Evolutionary conservation across 805 yeast species (phyloP).

Genomic region (Candida chilensis): DNA sequence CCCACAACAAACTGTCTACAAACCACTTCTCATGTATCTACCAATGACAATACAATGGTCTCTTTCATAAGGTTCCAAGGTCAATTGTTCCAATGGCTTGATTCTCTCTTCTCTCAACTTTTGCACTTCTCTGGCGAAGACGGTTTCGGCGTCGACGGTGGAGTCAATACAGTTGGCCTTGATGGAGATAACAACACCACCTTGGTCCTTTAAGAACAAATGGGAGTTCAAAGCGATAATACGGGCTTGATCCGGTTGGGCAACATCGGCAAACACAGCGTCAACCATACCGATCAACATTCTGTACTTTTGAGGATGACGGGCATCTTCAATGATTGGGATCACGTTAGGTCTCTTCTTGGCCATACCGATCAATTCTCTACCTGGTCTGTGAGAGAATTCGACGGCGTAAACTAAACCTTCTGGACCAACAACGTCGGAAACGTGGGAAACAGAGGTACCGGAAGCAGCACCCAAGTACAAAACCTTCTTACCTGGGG

Average conservation of each 20-base stretch:
- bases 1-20: constrained; percentile 23
- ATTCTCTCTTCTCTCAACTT: constrained; percentile 98
- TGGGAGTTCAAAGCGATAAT: constrained; percentile 97
- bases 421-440: constrained; percentile 98
- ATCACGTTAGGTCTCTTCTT: constrained; percentile 99
- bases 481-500: constrained; percentile 95
- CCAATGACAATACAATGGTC: constrained; percentile 99
- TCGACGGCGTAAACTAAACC: constrained; percentile 98
- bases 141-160: constrained; percentile 98
- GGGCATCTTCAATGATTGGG: constrained; percentile 98
- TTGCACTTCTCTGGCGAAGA: constrained; percentile 98
- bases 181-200: constrained; percentile 97
- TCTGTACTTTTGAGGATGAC: constrained; percentile 99
- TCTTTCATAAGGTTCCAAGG: constrained; percentile 99
- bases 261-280: constrained; percentile 98
- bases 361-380: constrained; percentile 99
- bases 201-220: constrained; percentile 95
- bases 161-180: constrained; percentile 99
- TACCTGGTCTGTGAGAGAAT: constrained; percentile 99
- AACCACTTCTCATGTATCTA: constrained; percentile 87
- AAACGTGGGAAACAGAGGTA: constrained; percentile 96
- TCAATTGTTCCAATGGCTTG: constrained; percentile 97
- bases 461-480: constrained; percentile 99
- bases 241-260: constrained; percentile 99
- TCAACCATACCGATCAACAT: constrained; percentile 99